Conservation (phyloP, 179 eudicot species). For the Corrigiola litoralis region DNA sequence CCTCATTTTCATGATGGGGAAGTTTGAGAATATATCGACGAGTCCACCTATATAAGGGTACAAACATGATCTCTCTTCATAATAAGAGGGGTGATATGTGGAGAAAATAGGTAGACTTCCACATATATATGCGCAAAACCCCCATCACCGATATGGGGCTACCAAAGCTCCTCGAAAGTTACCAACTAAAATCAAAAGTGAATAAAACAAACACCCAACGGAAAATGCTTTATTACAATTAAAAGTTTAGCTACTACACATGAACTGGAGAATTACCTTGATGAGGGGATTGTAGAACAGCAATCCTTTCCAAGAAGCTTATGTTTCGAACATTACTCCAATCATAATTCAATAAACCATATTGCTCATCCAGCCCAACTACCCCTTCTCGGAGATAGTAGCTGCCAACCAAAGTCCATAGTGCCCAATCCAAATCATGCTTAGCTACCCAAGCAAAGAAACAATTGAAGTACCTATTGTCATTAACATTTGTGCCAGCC, state of each 20-base stretch:
- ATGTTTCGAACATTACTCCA: slow-evolving; percentile 54
- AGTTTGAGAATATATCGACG: no score
- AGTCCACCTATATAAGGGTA: no score
- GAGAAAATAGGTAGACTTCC: no score
- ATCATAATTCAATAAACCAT: slow-evolving; percentile 52
- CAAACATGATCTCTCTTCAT: no score
- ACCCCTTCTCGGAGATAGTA: slow-evolving; percentile 64
- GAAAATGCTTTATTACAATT: no score
- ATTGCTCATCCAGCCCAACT: slow-evolving; percentile 47
- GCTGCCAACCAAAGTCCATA: slow-evolving; percentile 75
- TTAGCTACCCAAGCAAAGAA: slow-evolving; percentile 68
- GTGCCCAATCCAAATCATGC: slow-evolving; percentile 75
- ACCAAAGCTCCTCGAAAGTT: no score
- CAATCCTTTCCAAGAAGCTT: slow-evolving; percentile 49
- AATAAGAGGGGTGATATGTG: no score
- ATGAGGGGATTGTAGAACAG: slow-evolving; percentile 60
- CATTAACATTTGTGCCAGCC: slow-evolving; percentile 57
- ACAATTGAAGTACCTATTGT: slow-evolving; percentile 71
- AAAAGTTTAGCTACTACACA: neutral
- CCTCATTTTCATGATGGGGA: no score
- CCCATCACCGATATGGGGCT: no score
- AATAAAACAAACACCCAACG: no score
- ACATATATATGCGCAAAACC: no score
- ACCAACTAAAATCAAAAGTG: no score
- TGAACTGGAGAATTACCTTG: slow-evolving; percentile 46